These are phyloP conservation scores for Pseudotsuga menziesii DNA, from an alignment of 75 land plant genomes.

Conservation along the genomic window DNA sequence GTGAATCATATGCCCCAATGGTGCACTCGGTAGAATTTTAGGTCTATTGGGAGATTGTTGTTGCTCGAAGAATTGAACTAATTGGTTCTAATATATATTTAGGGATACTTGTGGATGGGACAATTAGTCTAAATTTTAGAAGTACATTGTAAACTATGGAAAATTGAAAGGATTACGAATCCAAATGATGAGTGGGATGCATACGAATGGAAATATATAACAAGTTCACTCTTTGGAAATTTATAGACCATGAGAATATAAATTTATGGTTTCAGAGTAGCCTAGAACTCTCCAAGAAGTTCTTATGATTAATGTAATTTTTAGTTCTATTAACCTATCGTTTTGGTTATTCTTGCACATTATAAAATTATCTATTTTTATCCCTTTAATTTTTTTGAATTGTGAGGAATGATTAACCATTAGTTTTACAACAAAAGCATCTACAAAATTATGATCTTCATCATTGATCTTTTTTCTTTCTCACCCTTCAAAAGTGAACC, in stretches of 20 bases:
- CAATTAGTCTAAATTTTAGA: constrained; percentile 46
- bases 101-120: constrained; percentile 75
- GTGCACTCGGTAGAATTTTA: constrained; percentile 69
- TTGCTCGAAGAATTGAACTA: constrained; percentile 76
- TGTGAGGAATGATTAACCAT: no score
- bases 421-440: no score
- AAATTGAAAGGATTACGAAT: constrained; percentile 66
- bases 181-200: constrained; percentile 74
- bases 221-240: constrained; percentile 74
- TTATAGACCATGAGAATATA: constrained; percentile 60
- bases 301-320: no score
- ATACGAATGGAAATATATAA: constrained; percentile 86
- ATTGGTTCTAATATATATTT: constrained; percentile 65
- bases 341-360: no score
- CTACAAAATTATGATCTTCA: no score
- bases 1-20: constrained; percentile 81
- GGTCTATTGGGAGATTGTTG: constrained; percentile 80
- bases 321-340: no score
- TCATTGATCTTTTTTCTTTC: no score
- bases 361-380: no score
- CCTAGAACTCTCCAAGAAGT: no score
- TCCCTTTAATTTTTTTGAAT: no score
- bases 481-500: no score
- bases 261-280: constrained; percentile 18
- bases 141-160: constrained; percentile 67